Conservation (phyloP, 2,329 filamentous ascomycete species). For the Pleoardoris graminearum region DNA sequence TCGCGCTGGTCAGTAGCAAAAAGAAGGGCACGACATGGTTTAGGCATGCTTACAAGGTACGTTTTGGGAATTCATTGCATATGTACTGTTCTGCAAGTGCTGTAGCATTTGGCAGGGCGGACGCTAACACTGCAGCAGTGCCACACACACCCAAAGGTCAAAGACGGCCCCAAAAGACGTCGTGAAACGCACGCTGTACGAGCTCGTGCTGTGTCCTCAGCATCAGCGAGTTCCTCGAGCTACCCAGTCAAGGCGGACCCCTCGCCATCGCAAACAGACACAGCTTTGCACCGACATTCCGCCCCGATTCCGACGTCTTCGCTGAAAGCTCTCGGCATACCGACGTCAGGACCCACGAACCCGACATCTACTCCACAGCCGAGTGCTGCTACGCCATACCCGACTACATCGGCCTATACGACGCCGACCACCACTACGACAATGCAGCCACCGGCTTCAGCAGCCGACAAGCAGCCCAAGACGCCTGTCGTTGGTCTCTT, state of each 20-base stretch:
- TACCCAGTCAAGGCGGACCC: constrained; percentile 39
- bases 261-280: constrained; percentile 16
- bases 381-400: constrained; percentile 21
- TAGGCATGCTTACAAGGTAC: constrained; percentile 82
- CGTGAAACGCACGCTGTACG: constrained; percentile 46
- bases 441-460: constrained; percentile 19
- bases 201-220: constrained; percentile 41
- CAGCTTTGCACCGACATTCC: constrained; percentile 33
- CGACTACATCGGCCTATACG: constrained; percentile 28
- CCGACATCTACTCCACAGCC: constrained; percentile 29
- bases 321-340: constrained; percentile 30
- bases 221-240: constrained; percentile 39
- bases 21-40: constrained; percentile 95
- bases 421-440: constrained; percentile 30
- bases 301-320: constrained; percentile 35
- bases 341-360: constrained; percentile 20
- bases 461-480: constrained; percentile 14
- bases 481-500: constrained; percentile 37
- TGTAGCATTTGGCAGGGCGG: constrained; percentile 12
- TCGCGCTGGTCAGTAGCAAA: constrained; percentile 79
- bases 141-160: constrained; percentile 50
- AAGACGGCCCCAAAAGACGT: constrained; percentile 48
- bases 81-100: constrained; percentile 2
- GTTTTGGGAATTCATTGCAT: constrained; percentile 23
- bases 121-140: constrained; percentile 40